These are phyloP conservation scores for Fusarium camptoceras DNA, from an alignment of 2,329 filamentous ascomycete species.

Conservation along the genomic window DNA sequence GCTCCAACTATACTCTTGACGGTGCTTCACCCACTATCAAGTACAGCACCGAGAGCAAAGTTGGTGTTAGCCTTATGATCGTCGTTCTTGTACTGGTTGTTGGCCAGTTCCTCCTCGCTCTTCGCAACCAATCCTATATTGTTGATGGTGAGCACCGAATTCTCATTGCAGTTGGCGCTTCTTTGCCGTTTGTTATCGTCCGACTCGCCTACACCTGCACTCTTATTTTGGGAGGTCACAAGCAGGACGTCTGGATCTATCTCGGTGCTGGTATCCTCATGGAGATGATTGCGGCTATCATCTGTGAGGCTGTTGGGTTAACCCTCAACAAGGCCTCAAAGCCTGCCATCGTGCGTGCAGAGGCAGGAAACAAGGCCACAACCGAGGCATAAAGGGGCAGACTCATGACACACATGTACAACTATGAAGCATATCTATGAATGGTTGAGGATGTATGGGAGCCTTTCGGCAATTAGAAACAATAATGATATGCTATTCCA, in stretches of 20 bases:
- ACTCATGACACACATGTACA: neutral
- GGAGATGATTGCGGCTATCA: constrained; percentile 50
- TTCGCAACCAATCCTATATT: constrained; percentile 54
- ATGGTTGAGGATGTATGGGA: neutral
- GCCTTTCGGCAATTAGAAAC: constrained; percentile 6
- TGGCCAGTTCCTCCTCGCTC: constrained; percentile 54
- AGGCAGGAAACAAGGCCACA: constrained; percentile 6
- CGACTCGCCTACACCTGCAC: constrained; percentile 49
- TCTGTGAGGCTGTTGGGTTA: constrained; percentile 49
- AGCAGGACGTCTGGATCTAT: constrained; percentile 48
- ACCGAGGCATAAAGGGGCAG: neutral
- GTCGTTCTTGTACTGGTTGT: constrained; percentile 56
- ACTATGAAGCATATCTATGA: neutral
- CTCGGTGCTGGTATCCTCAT: constrained; percentile 50
- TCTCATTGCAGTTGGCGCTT: constrained; percentile 56
- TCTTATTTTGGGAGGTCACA: constrained; percentile 46
- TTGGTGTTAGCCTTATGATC: constrained; percentile 49
- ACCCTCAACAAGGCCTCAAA: constrained; percentile 43
- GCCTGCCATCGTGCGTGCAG: constrained; percentile 8
- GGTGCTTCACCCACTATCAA: constrained; percentile 41
- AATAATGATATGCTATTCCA: constrained; percentile 25
- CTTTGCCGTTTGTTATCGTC: constrained; percentile 51
- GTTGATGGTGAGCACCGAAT: constrained; percentile 67
- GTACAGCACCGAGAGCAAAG: constrained; percentile 46
- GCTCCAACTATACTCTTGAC: constrained; percentile 40